Base-by-base conservation (phyloP, 495 filamentous ascomycete species). In the Penicillium pancosmium region DNA sequence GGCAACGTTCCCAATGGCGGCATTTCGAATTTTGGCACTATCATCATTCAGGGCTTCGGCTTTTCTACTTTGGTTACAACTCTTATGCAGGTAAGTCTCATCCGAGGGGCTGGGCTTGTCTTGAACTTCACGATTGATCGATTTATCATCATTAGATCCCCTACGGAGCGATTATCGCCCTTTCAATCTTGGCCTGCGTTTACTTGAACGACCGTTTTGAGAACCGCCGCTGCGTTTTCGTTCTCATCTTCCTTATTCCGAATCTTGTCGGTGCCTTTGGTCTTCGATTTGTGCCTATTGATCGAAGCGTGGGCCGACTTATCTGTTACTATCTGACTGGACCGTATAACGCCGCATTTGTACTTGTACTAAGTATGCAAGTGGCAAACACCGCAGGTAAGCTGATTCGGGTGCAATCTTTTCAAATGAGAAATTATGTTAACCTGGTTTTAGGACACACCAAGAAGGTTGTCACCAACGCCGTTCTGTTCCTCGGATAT, bases 21-120 rank as follows among this genome's bases (percentile, higher is more conserved):
- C 2, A 82, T 89, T 41, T 80, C 76, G 5, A 87, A 86, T 46
- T 88, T 88, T 52, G 82, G 82, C 18, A 84, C 82, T 0, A 71
- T 87, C 16, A 83, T 88, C 49, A 86, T 88, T 57, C 68, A 87
- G 58, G 83, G 85, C 0, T 85, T 86, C 52, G 84, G 86, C 2
- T 88, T 83, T 60, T 79, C 76, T 1, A 83, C 82, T 0, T 70
- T 82, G 7, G 74, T 77, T 4, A 80, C 76, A 9, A 81, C 73
- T 3, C 64, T 80, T 0, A 76, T 82, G 73, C 78, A 80, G 64
- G 72, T 77, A 59, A 19, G 62, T 58, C 49, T 35, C 4, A 2
- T 23, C 3, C 2, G 23, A 23, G 23, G 23, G 3, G 31, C 27
- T 8, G 27, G 27, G 19, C 10, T 47, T 19, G 7, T 59, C 78